These are phyloP conservation scores for Chara braunii DNA, from an alignment of 139 green algal species.

Conservation along the genomic window DNA sequence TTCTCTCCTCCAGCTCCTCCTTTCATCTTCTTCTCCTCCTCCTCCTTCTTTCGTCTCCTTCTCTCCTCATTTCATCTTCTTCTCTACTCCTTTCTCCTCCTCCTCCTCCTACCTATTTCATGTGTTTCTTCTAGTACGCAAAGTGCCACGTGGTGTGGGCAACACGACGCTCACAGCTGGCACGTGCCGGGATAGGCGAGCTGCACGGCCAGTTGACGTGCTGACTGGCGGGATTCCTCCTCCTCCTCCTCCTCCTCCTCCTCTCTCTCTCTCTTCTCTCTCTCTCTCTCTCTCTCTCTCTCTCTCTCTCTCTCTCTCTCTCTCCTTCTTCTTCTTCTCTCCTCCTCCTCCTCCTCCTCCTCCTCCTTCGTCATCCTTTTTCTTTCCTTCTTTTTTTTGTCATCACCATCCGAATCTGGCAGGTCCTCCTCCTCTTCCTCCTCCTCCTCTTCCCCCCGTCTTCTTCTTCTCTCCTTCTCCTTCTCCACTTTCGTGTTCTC, in stretches of 20 bases:
- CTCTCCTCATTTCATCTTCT: not conserved
- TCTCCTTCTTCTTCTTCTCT: not conserved
- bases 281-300: not conserved
- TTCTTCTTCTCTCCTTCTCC: no score
- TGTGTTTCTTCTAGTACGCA: not conserved
- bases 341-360: constrained; percentile 3
- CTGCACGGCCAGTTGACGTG: not conserved
- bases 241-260: not conserved
- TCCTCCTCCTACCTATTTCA: not conserved
- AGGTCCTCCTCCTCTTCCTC: no score
- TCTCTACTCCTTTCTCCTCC: not conserved
- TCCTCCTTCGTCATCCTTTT: no score
- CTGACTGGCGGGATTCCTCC: not conserved
- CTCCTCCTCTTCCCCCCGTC: no score
- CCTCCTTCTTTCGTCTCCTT: not conserved
- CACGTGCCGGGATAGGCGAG: not conserved
- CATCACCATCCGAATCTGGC: no score
- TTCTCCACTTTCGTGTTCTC: no score
- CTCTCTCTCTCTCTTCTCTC: not conserved
- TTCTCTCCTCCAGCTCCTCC: not conserved
- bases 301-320: not conserved
- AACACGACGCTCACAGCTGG: not conserved
- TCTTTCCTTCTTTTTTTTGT: no score
- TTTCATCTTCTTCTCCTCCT: not conserved
- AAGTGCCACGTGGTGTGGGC: constrained; percentile 1